Conservation (phyloP, 495 filamentous ascomycete species). For the Talaromyces liani region DNA sequence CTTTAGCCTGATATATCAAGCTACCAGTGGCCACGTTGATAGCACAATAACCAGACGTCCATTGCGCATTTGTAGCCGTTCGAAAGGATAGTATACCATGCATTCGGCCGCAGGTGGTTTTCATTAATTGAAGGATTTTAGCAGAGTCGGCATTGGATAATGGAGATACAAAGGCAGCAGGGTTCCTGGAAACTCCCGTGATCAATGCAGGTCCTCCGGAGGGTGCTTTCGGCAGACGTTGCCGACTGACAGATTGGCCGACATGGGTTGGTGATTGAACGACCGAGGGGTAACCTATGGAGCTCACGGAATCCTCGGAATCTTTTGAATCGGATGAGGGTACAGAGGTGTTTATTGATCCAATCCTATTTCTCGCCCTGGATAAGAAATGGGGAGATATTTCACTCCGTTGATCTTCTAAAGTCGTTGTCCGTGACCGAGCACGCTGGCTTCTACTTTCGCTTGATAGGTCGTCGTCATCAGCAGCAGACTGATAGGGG, state of each 20-base stretch:
- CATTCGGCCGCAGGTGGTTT: slow-evolving; percentile 51
- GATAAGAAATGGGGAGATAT: slow-evolving; percentile 27
- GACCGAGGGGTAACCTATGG: slow-evolving; percentile 45
- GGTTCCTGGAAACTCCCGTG: slow-evolving; percentile 23
- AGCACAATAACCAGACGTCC: slow-evolving; percentile 50
- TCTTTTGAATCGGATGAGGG: slow-evolving; percentile 22
- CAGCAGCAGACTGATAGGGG: slow-evolving; percentile 21
- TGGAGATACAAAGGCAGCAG: slow-evolving; percentile 47
- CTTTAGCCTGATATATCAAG: slow-evolving; percentile 50
- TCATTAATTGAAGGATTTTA: slow-evolving; percentile 48
- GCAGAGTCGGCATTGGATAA: slow-evolving; percentile 40
- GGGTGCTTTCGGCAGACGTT: slow-evolving; percentile 36
- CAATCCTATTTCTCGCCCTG: slow-evolving; percentile 33
- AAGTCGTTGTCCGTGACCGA: slow-evolving; percentile 41
- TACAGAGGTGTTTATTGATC: slow-evolving; percentile 35
- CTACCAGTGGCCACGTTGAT: slow-evolving; percentile 50
- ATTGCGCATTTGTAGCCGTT: slow-evolving; percentile 43
- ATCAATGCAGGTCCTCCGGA: slow-evolving; percentile 20
- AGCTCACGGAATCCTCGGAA: slow-evolving; percentile 24
- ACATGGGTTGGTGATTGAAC: slow-evolving; percentile 33
- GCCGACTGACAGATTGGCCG: slow-evolving; percentile 26
- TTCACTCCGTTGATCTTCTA: slow-evolving; percentile 41
- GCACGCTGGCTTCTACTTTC: slow-evolving; percentile 32
- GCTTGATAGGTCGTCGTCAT: slow-evolving; percentile 26
- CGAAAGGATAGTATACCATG: slow-evolving; percentile 49